A percentile compares a stretch with the other conserved stretches of the same genome.
Evolutionary conservation across 73 alveolate genomes (phyloP).

Genomic region (Tetrahymena malaccensis): DNA sequence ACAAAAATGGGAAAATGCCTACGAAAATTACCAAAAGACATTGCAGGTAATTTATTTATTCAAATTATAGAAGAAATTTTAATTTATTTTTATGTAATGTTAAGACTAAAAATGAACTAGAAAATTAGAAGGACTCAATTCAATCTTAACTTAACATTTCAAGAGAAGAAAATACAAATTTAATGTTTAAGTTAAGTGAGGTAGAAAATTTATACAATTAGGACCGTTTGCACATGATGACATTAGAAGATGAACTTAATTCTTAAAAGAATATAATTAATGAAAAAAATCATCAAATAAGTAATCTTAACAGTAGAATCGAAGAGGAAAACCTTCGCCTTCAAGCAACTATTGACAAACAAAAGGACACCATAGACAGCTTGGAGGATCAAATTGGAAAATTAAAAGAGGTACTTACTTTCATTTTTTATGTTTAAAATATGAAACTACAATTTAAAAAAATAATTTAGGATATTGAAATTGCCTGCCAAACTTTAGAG

Average conservation of each 20-base stretch:
- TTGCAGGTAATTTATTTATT: background rate
- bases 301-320: background rate
- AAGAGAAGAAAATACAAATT: background rate
- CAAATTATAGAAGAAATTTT: background rate
- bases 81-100: background rate
- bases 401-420: background rate
- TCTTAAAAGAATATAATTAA: background rate
- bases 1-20: background rate
- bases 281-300: background rate
- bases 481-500: background rate
- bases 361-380: background rate
- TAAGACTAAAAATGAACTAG: background rate
- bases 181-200: background rate
- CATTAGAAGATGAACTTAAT: background rate
- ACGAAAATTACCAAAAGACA: background rate
- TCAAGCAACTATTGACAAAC: background rate
- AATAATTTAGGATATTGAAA: background rate
- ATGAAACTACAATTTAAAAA: background rate
- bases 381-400: background rate
- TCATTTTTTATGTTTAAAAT: background rate
- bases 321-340: background rate
- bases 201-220: background rate
- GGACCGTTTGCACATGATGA: background rate
- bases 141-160: background rate
- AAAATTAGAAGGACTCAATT: background rate